Conservation (phyloP, 108 stramenopile genomes). For the Nitzschia palea region DNA sequence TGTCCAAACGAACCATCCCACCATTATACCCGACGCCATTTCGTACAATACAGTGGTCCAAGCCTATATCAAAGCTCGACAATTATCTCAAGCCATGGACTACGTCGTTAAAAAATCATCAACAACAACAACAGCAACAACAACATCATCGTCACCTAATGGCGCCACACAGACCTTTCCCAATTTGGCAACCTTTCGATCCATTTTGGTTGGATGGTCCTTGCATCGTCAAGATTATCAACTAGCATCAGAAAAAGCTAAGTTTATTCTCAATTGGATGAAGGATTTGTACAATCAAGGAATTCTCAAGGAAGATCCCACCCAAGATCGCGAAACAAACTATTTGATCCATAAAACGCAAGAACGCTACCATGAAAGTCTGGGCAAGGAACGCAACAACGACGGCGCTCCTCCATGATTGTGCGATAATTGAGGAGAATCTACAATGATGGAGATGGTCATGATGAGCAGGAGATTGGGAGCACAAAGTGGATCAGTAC, state of each 20-base stretch:
- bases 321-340: constrained; percentile 38
- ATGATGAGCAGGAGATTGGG: too few relatives aligned
- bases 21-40: constrained; percentile 1
- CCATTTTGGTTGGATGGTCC: constrained; percentile 18
- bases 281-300: constrained; percentile 15
- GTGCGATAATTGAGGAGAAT: too few relatives aligned
- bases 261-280: constrained; percentile 17
- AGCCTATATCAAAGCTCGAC: constrained; percentile 14
- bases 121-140: too few relatives aligned
- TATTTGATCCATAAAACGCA: constrained; percentile 25
- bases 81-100: constrained; percentile 14
- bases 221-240: constrained; percentile 8
- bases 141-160: too few relatives aligned
- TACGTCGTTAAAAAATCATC: too few relatives aligned
- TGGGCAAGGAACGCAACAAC: constrained; percentile 46
- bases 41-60: constrained; percentile 35
- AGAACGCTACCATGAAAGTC: constrained; percentile 16
- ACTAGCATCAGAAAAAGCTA: constrained; percentile 12
- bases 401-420: too few relatives aligned
- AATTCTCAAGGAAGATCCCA: constrained; percentile 10
- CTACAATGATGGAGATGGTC: too few relatives aligned
- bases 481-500: too few relatives aligned
- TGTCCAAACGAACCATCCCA: not conserved
- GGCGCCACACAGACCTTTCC: too few relatives aligned
- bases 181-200: constrained; percentile 24